These are phyloP conservation scores for Misopates orontium DNA, from an alignment of 257 asterid genomes.

Conservation along the genomic window DNA sequence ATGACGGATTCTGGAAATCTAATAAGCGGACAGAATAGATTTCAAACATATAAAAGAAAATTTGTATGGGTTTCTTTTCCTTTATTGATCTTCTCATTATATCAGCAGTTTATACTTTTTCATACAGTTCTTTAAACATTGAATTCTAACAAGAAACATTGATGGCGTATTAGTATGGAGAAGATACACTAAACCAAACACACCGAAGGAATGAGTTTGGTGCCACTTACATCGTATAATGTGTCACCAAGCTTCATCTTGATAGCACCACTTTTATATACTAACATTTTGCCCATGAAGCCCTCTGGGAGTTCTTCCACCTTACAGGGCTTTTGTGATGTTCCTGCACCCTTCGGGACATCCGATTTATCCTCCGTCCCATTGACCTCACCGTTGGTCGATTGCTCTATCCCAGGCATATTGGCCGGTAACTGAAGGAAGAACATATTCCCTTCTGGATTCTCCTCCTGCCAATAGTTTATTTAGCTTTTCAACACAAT, in stretches of 20 bases:
- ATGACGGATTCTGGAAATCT: background rate
- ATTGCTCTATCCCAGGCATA: slow-evolving; percentile 47
- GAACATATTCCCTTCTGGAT: slow-evolving; percentile 46
- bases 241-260: slow-evolving; percentile 85
- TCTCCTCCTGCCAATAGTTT: slow-evolving; percentile 53
- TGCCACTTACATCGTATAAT: slow-evolving; percentile 65
- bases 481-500: slow-evolving; percentile 1
- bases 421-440: slow-evolving; percentile 66
- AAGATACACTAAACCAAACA: background rate
- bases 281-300: slow-evolving; percentile 70
- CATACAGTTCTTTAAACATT: background rate
- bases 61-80: background rate
- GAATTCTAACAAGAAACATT: background rate
- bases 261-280: slow-evolving; percentile 71
- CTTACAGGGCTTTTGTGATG: slow-evolving; percentile 31
- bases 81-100: background rate
- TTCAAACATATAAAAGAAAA: background rate
- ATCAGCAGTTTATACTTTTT: background rate
- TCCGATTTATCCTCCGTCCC: slow-evolving; percentile 29
- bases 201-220: background rate
- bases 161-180: background rate
- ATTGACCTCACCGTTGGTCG: slow-evolving; percentile 31
- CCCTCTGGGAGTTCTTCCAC: slow-evolving; percentile 61
- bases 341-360: slow-evolving; percentile 29
- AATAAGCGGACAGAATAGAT: background rate